Base-by-base conservation (phyloP, 768 basidiomycete genomes). In the Lyophyllum semitale region DNA sequence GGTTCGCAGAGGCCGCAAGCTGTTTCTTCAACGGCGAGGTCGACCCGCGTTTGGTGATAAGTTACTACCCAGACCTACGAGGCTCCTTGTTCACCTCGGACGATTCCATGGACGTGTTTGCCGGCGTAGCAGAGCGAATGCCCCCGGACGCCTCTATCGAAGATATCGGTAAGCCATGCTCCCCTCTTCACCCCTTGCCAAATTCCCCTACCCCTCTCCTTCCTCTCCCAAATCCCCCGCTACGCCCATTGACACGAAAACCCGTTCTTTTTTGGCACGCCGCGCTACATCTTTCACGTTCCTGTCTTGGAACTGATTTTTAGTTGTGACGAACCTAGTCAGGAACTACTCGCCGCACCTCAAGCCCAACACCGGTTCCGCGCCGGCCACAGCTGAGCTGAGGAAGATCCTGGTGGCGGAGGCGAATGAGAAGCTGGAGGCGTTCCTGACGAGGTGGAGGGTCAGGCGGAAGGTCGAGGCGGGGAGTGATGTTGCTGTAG, bases 331-430 rank as follows among this genome's bases (percentile, higher is more conserved):
- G 64, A 92, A 93, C 81, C 77, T 95, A 90, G 91, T 93, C 79
- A 82, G 84, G 78, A 94, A 95, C 67, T 95, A 95, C 69, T 91
- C 90, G 41, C 93, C 94, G 15, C 88, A 95, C 73, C 81, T 96
- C 62, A 71, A 83, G 23, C 89, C 85, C 18, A 78, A 84, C 63
- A 85, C 88, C 3, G 81, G 79, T 25, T 74, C 79, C 20, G 87
- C 92, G 6, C 85, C 88, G 13, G 80, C 88, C 3, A 85, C 92
- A 2, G 79, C 81, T 18, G 89, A 89, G 63, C 76, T 95, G 53
- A 76, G 82, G 45, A 80, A 78, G 53, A 81, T 87, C 38, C 72
- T 96, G 43, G 73, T 77, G 26, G 74, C 74, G 50, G 83, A 87
- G 15, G 91, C 94, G 5, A 73, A 75, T 41, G 84, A 89, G 37